Percentiles rank a stretch among this genome's conserved stretches.
These are phyloP conservation scores for Umbelopsis ramanniana DNA, from an alignment of 192 early-diverging fungal species.

Conservation along the genomic window DNA sequence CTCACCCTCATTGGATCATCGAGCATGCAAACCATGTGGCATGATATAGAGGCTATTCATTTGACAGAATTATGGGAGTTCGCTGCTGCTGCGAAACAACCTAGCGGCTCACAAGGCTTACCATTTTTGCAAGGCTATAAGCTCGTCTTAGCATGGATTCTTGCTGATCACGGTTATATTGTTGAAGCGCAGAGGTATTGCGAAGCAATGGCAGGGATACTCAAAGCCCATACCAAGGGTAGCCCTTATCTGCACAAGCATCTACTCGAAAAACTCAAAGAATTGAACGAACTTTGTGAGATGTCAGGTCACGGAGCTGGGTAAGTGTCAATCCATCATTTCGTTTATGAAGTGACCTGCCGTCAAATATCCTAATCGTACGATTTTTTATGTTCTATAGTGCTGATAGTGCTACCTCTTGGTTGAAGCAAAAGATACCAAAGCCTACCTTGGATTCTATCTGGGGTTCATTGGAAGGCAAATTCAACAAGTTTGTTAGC, in stretches of 20 bases:
- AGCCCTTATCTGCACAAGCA: constrained; percentile 80
- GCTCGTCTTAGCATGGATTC: constrained; percentile 76
- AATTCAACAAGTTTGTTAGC: constrained; percentile 64
- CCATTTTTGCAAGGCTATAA: constrained; percentile 94
- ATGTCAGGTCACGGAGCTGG: constrained; percentile 33
- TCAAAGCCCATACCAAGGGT: constrained; percentile 73
- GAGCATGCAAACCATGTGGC: not conserved
- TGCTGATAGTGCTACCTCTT: constrained; percentile 33
- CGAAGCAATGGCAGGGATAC: constrained; percentile 71
- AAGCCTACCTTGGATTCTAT: constrained; percentile 61
- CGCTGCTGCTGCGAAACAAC: constrained; percentile 56
- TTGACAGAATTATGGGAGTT: constrained; percentile 88
- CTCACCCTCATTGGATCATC: constrained; percentile 70
- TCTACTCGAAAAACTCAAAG: constrained; percentile 73
- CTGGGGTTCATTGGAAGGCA: constrained; percentile 61
- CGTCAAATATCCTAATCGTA: not conserved
- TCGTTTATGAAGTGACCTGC: not conserved
- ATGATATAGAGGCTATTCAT: constrained; percentile 48
- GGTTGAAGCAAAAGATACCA: constrained; percentile 53
- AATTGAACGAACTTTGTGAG: constrained; percentile 69
- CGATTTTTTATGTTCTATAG: not conserved
- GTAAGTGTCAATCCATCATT: constrained; percentile 27
- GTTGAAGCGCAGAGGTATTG: constrained; percentile 78
- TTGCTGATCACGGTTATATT: constrained; percentile 79
- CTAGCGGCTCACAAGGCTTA: constrained; percentile 56